Percentiles rank a stretch among this genome's conserved stretches.
These are phyloP conservation scores for Rhizopogon vesiculosus DNA, from an alignment of 768 basidiomycete genomes.

Conservation along the genomic window DNA sequence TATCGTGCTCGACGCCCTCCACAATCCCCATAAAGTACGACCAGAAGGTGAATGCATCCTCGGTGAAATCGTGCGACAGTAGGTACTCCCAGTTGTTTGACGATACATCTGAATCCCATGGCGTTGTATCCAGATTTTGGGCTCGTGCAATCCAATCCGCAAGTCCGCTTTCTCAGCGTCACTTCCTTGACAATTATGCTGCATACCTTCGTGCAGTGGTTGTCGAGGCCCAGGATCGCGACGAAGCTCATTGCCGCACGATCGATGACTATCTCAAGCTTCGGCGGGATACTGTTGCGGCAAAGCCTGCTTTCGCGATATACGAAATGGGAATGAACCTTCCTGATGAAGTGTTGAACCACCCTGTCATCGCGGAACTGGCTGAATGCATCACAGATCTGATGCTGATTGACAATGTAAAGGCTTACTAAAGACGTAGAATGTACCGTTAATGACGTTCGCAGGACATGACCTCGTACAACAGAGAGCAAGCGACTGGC, in stretches of 20 bases:
- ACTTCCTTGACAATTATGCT: constrained; percentile 2
- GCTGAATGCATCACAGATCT: constrained; percentile 10
- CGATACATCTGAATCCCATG: too few species aligned
- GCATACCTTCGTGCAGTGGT: not conserved
- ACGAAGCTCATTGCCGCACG: constrained; percentile 9
- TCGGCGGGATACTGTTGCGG: constrained; percentile 28
- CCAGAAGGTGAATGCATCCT: constrained; percentile 5
- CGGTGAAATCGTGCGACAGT: constrained; percentile 8
- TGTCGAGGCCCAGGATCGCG: constrained; percentile 1
- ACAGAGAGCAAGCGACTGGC: constrained; percentile 28
- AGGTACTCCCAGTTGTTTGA: not conserved
- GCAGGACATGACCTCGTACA: constrained; percentile 33
- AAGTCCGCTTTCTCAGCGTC: not conserved
- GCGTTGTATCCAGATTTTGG: constrained; percentile 2
- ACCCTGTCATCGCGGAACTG: constrained; percentile 14
- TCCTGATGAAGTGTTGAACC: constrained; percentile 28
- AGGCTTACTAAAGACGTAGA: not conserved
- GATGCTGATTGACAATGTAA: constrained; percentile 18
- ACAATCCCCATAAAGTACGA: constrained; percentile 3
- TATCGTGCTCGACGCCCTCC: constrained; percentile 3
- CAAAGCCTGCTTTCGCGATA: not conserved
- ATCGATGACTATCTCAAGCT: constrained; percentile 27
- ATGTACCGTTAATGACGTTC: not conserved
- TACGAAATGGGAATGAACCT: constrained; percentile 26
- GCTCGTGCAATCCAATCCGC: not conserved